Evolutionary conservation across 768 basidiomycete species (phyloP), one percentile per base, ranked within the genome.

Genomic region (Tulasnella sp.): DNA sequence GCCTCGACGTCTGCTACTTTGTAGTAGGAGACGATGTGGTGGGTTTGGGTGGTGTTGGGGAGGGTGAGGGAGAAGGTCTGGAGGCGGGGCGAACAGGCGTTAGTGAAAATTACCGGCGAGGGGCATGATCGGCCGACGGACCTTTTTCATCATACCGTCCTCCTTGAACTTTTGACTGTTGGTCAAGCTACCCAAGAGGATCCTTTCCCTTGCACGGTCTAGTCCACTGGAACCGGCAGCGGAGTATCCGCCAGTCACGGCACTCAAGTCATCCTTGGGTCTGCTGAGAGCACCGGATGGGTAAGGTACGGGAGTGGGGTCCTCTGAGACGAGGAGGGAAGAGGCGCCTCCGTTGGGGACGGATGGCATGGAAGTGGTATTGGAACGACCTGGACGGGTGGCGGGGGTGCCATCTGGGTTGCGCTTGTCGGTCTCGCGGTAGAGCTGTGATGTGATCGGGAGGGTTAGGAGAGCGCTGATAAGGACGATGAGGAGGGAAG

Each of bases 121-220:
- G 37, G 78, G 73, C 81, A 44, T 81, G 81, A 41, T 75, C 75
- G 48, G 6, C n/a, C 75, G 54, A 86, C 90, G 83, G 72, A 96
- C 97, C 91, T 98, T 98, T 89, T 99, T 99, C 92, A 98, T 96
- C 85, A 99, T 90, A 9, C 97, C 97, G 80, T 96, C 93, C 0
- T 89, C 86, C 85, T 97, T 97, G 90, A 97, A 98, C 86, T 96
- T 96, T 89, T 94, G 93, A 85, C 91, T 93, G 86, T 96, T 96
- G 12, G 96, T 98, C 84, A 98, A 86, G 84, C 95, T 96, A 44
- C 97, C 97, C 76, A 97, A 91, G 37, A 98, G 89, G 37, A 90
- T 91, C 75, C 96, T 88, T 86, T 98, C 96, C 73, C 92, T 90
- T 64, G 92, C 89, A 82, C 92, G 91, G 84, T 96, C 93, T 78